These are phyloP conservation scores for Colletotrichum lentis DNA, from an alignment of 2,329 filamentous ascomycete genomes.

Conservation along the genomic window DNA sequence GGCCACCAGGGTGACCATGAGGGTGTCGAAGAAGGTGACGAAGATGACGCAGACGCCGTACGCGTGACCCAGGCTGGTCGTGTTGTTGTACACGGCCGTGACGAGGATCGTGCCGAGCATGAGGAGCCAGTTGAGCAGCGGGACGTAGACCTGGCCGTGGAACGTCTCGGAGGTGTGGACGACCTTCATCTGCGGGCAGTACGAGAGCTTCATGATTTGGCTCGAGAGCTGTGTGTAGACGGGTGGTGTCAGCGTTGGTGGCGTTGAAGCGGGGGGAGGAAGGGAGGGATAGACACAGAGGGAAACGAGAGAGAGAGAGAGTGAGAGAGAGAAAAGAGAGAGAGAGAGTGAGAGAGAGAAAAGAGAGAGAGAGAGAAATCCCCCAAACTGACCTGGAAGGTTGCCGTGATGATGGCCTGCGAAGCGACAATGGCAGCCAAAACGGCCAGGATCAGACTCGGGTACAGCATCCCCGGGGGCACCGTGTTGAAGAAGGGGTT, in stretches of 20 bases:
- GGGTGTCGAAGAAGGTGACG: conserved; percentile 80
- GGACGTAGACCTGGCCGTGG: conserved; percentile 80
- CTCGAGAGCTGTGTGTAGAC: conserved; percentile 56
- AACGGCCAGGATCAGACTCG: conserved; percentile 72
- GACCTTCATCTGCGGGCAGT: conserved; percentile 79
- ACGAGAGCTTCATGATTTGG: conserved; percentile 74
- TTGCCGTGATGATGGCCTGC: conserved; percentile 80
- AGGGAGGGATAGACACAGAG: no score
- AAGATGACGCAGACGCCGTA: conserved; percentile 84
- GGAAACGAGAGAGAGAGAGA: no score
- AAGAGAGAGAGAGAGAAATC: no score
- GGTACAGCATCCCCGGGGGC: conserved; percentile 73
- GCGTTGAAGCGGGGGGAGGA: fast-evolving
- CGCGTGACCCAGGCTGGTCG: conserved; percentile 74
- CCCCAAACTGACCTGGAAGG: conserved; percentile 65
- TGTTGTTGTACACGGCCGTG: conserved; percentile 78
- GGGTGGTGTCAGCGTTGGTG: neutral
- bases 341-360: no score
- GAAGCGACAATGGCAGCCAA: conserved; percentile 78
- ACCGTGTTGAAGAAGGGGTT: conserved; percentile 80
- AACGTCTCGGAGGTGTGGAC: conserved; percentile 75
- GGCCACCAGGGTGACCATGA: conserved; percentile 75
- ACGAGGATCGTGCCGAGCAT: conserved; percentile 80
- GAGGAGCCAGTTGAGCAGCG: conserved; percentile 78
- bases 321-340: no score